Conservation (phyloP, 495 filamentous ascomycete genomes). For the Hyaloscypha variabilis region DNA sequence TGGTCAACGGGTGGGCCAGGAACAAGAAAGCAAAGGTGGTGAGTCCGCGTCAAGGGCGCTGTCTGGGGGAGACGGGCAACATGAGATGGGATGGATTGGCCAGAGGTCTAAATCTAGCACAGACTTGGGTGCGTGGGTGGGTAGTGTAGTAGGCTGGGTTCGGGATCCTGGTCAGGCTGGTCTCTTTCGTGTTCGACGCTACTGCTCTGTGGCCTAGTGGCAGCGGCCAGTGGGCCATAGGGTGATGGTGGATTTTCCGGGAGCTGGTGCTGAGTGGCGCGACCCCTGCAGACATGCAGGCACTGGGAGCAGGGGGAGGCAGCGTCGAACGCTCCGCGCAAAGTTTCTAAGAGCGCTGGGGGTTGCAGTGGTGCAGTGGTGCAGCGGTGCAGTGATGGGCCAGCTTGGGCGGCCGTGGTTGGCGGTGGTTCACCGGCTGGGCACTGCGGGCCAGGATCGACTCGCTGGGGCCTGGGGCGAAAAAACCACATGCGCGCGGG, state of each 20-base stretch:
- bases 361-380: background rate
- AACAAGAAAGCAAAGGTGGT: slow-evolving; percentile 23
- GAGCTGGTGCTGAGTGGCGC: slow-evolving; percentile 1
- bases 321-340: too few species aligned
- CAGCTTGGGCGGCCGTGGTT: slow-evolving; percentile 2
- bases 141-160: slow-evolving; percentile 2
- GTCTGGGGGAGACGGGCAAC: slow-evolving; percentile 22
- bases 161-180: slow-evolving; percentile 8
- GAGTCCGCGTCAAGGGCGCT: slow-evolving; percentile 21
- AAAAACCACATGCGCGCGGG: background rate
- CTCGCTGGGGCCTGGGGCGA: background rate
- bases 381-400: background rate
- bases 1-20: slow-evolving; percentile 29
- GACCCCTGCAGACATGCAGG: background rate
- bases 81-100: slow-evolving; percentile 29
- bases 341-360: background rate
- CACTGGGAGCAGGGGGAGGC: background rate
- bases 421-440: slow-evolving; percentile 1
- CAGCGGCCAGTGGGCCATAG: background rate
- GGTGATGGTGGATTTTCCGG: slow-evolving; percentile 6
- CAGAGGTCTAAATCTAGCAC: slow-evolving; percentile 25
- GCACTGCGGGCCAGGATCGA: background rate
- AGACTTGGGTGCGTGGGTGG: background rate
- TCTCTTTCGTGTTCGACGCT: slow-evolving; percentile 27
- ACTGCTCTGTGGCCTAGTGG: slow-evolving; percentile 3